Base-by-base conservation (phyloP, 1,139 yeast species). In the Yamadazyma diospyri region DNA sequence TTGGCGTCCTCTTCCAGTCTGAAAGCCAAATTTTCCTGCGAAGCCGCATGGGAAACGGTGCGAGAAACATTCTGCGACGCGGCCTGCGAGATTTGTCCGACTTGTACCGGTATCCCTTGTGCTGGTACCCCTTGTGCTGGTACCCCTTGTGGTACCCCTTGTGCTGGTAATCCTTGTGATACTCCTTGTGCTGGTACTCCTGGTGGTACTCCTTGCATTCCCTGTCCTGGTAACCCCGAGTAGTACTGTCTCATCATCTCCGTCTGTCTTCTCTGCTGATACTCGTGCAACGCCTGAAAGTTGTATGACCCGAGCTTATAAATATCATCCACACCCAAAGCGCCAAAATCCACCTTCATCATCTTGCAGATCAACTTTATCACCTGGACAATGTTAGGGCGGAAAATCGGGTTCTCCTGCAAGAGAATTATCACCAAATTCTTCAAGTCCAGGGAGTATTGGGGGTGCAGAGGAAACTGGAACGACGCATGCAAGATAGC, bases 321-420 rank as follows among this genome's bases (percentile, higher is more conserved):
- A 35, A 66, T 57, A 45, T 69, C 76, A 11, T 61, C 63, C 17
- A 69, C 34, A 1, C 46, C 50, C 16, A 56, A 38, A 3, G 50
- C 45, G 4, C 42, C 43, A 32, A 61, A 62, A 16, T 64, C 64
- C 7, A 52, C 36, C 10, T 53, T 51, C 44, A 58, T 41, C 53
- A 69, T 51, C 34, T 56, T 58, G 16, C 64, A 46, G 13, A 69
- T 48, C 30, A 69, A 50, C 52, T 60, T 61, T 14, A 68, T 45
- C 0, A 69, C 68, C 42, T 89, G 97, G 40, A 80, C 86, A 19
- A 88, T 81, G 53, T 87, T 92, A 6, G 97, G 98, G 46, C 98
- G 71, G 44, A 76, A 71, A 12, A 76, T 55, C 4, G 97, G 96
- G 45, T 81, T 84, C 41, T 82, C 92, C 39, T 82, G 82, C 27